These are phyloP conservation scores for Aspergillus piperis DNA, from an alignment of 2,329 filamentous ascomycete species.

Conservation along the genomic window DNA sequence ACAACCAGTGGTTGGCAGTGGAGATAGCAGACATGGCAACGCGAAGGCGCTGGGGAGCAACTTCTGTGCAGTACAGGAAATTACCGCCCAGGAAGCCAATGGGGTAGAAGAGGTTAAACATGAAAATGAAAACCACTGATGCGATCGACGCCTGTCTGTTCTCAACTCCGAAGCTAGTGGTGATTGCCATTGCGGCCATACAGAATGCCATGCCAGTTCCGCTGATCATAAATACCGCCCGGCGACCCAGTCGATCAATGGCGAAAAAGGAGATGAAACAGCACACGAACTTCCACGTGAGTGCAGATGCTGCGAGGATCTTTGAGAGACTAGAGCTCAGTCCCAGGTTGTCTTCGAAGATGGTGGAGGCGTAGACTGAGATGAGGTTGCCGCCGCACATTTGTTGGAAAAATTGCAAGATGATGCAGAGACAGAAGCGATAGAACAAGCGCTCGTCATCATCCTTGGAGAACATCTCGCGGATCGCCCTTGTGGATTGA, in stretches of 20 bases:
- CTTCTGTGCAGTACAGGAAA: conserved; percentile 51
- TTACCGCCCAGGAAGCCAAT: conserved; percentile 63
- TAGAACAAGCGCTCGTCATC: conserved; percentile 25
- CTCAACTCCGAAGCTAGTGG: conserved; percentile 32
- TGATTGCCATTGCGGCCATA: conserved; percentile 56
- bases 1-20: conserved; percentile 60
- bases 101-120: conserved; percentile 66
- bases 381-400: conserved; percentile 24
- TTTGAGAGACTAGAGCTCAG: conserved; percentile 21
- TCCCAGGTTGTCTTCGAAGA: conserved; percentile 21
- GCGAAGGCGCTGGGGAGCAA: conserved; percentile 56
- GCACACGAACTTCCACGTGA: conserved; percentile 60
- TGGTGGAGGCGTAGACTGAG: conserved; percentile 20
- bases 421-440: conserved; percentile 22
- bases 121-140: conserved; percentile 51
- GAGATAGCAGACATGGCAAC: conserved; percentile 60
- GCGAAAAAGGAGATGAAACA: conserved; percentile 54
- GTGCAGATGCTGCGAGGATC: conserved; percentile 50
- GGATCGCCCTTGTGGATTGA: conserved; percentile 2
- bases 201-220: conserved; percentile 56
- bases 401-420: conserved; percentile 24
- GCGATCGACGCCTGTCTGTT: conserved; percentile 17
- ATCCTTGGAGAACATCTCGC: background rate
- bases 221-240: conserved; percentile 55
- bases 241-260: conserved; percentile 55